Conservation (phyloP, 2,329 filamentous ascomycete species). For the Aspergillus bombycis region DNA sequence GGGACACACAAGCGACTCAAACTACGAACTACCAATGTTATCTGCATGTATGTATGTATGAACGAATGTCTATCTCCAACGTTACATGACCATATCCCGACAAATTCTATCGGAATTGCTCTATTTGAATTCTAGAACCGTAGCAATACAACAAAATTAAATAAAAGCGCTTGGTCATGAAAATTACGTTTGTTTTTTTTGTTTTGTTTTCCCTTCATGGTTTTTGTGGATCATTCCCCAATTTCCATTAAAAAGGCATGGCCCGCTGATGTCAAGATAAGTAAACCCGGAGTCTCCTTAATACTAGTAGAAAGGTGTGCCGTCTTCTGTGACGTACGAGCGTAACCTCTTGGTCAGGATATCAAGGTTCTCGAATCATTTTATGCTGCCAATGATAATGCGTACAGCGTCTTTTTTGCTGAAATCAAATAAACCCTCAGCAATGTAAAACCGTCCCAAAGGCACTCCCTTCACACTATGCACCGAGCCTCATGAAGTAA, state of each 20-base stretch:
- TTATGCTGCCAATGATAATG: constrained; percentile 46
- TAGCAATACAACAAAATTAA: constrained; percentile 3
- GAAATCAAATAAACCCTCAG: constrained; percentile 39
- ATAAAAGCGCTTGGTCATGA: constrained; percentile 1
- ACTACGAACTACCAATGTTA: not conserved
- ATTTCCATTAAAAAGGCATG: constrained; percentile 15
- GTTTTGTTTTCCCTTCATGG: not conserved
- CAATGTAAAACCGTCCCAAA: constrained; percentile 42
- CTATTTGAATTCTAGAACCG: not conserved
- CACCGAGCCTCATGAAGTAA: constrained; percentile 41
- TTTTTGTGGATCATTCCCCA: constrained; percentile 15
- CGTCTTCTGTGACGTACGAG: constrained; percentile 24
- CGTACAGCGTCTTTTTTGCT: constrained; percentile 45
- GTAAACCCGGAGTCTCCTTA: constrained; percentile 21
- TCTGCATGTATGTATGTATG: not conserved
- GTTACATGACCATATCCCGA: not conserved
- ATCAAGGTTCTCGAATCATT: constrained; percentile 48
- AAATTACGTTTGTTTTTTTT: constrained; percentile 7
- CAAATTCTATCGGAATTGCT: not conserved
- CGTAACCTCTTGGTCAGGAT: constrained; percentile 31
- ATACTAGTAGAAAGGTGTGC: constrained; percentile 15
- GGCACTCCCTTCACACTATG: constrained; percentile 47
- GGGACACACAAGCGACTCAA: constrained; percentile 32
- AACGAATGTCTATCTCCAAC: not conserved
- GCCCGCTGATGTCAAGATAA: constrained; percentile 19